Percentiles rank a stretch among this genome's conserved stretches.
Conservation (phyloP, 2,329 filamentous ascomycete species). For the Septoria petroselini region DNA sequence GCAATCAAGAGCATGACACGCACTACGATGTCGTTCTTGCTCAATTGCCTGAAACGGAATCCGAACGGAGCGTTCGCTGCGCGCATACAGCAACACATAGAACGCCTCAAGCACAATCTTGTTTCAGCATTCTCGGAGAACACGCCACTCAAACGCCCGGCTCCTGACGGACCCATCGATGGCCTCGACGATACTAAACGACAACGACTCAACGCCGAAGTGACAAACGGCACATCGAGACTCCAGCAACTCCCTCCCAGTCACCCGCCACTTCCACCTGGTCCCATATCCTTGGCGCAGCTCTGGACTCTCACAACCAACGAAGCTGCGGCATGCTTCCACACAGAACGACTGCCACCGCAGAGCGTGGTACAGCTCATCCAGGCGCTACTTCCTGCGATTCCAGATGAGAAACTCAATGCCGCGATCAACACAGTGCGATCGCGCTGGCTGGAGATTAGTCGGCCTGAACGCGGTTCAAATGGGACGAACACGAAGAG, state of each 20-base stretch:
- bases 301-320: conserved; percentile 83
- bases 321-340: conserved; percentile 70
- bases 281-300: conserved; percentile 74
- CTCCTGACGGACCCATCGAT: conserved; percentile 67
- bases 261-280: conserved; percentile 69
- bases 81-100: conserved; percentile 83
- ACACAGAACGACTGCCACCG: conserved; percentile 74
- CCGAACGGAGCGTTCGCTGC: conserved; percentile 70
- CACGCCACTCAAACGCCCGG: conserved; percentile 65
- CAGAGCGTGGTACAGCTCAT: conserved; percentile 76
- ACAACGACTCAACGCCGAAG: conserved; percentile 62
- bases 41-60: conserved; percentile 80
- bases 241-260: conserved; percentile 40
- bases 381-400: conserved; percentile 69
- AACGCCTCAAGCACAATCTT: conserved; percentile 74
- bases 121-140: conserved; percentile 76
- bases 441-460: conserved; percentile 42
- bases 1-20: conserved; percentile 92
- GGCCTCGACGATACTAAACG: conserved; percentile 76
- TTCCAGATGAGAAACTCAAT: conserved; percentile 66
- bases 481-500: conserved; percentile 16
- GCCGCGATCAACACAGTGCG: conserved; percentile 65
- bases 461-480: conserved; percentile 31
- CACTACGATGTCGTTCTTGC: conserved; percentile 77
- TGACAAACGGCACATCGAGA: conserved; percentile 33